Evolutionary conservation across 2,329 filamentous ascomycete species (phyloP), one percentile per base, ranked within the genome.

Genomic region (Sphaerostilbella broomeana): DNA sequence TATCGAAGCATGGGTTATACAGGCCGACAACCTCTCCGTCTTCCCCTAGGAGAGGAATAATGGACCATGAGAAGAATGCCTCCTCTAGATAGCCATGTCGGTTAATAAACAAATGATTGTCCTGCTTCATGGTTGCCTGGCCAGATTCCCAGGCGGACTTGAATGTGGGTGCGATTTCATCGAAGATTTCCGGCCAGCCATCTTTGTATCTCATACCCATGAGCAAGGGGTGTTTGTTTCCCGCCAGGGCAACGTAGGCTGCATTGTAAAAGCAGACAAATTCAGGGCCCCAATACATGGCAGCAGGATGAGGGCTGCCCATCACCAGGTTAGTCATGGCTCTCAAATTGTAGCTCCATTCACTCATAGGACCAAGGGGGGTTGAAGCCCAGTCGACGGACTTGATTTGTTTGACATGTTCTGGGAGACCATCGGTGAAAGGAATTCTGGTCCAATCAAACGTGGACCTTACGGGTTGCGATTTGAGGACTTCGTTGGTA

Each of bases 361-460:
- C 64, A 46, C 85, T 81, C 15, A 92, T 86, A 0, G 85, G 82
- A 0, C 86, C 86, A 2, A 92, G 66, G 4, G 79, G 66, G 1
- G 86, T 92, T 0, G 73, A 66, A 2, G 73, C 73, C 86, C 86
- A 94, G 56, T 89, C 80, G 24, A 81, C 59, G 26, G 75, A 78
- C 25, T 83, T 75, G 13, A 81, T 81, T 49, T 90, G 85, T 38
- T 72, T 75, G 32, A 90, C 82, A 54, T 92, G 86, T 7, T 70
- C 63, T 2, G 83, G 81, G 27, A 89, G 68, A 18, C 70, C 72
- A 11, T 78, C 65, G 4, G 75, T 75, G 10, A 81, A 36, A 2
- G 81, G 76, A 34, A 90, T 69, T 38, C 78, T 73, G 4, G 86
- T 92, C 86, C 86, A 92, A 59, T 94, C 86, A 54, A 89, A 90